Evolutionary conservation across 768 basidiomycete species (phyloP).

Genomic region (Mycena sanguinolenta): DNA sequence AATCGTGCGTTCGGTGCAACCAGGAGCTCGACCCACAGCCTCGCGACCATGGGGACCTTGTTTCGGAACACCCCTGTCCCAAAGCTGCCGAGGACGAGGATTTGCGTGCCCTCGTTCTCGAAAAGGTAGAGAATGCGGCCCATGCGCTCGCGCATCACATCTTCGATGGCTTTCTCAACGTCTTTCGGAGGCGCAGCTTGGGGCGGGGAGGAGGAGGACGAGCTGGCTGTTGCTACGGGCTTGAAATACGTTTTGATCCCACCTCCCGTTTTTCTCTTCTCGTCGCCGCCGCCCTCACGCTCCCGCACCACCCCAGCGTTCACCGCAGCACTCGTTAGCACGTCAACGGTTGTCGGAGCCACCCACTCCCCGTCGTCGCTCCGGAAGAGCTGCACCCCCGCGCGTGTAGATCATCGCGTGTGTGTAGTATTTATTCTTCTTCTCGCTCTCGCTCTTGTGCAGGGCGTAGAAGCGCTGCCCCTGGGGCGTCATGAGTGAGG

Average conservation of each 20-base stretch:
- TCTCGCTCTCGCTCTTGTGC: constrained; percentile 55
- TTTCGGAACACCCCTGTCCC: constrained; percentile 86
- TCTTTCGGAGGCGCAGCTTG: constrained; percentile 25
- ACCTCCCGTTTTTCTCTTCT: not conserved
- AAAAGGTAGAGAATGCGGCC: constrained; percentile 75
- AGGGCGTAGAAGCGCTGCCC: constrained; percentile 61
- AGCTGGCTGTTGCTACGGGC: not conserved
- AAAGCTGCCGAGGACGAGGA: constrained; percentile 80
- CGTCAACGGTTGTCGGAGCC: constrained; percentile 58
- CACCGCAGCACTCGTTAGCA: constrained; percentile 68
- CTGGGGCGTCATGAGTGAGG: constrained; percentile 59
- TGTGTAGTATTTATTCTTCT: constrained; percentile 58
- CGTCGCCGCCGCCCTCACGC: constrained; percentile 31
- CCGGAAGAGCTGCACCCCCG: constrained; percentile 60
- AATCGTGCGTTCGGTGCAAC: constrained; percentile 65
- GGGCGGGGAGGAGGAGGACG: not conserved
- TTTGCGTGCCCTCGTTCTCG: constrained; percentile 68
- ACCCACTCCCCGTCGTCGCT: constrained; percentile 62
- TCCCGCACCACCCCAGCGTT: constrained; percentile 65
- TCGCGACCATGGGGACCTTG: constrained; percentile 67
- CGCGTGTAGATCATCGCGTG: constrained; percentile 72
- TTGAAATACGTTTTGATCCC: constrained; percentile 29
- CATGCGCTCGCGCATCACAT: constrained; percentile 79
- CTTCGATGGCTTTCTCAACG: constrained; percentile 60
- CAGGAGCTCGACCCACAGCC: constrained; percentile 75